Evolutionary conservation across 345 rosid species (phyloP).

Genomic region (Psidium guajava): DNA sequence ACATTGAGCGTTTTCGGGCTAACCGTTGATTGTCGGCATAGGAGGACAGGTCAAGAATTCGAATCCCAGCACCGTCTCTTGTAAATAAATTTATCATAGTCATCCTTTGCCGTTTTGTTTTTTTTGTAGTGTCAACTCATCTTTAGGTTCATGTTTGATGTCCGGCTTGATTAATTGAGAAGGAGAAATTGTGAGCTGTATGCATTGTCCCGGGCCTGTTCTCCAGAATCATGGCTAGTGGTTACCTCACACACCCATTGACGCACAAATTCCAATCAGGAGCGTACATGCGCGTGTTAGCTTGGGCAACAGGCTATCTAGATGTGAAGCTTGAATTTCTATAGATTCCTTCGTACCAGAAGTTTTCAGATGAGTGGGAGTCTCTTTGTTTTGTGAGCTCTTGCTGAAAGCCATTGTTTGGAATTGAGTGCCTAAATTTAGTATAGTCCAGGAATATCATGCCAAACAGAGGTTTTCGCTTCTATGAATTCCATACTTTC

Average conservation of each 20-base stretch:
- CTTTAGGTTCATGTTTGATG: not conserved
- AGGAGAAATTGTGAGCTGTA: not conserved
- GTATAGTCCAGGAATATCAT: not conserved
- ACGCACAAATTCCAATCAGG: not conserved
- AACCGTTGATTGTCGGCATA: not conserved
- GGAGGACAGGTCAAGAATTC: not conserved
- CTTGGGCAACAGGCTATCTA: not conserved
- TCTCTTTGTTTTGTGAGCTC: not conserved
- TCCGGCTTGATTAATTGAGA: not conserved
- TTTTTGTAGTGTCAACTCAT: not conserved
- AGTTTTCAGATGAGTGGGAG: not conserved
- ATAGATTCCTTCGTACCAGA: not conserved
- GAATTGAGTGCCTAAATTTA: not conserved
- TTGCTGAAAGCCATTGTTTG: not conserved
- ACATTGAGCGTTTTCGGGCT: not conserved
- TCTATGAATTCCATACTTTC: not conserved
- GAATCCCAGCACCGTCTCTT: not conserved
- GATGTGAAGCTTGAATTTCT: not conserved
- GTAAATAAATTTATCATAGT: not conserved
- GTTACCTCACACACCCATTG: not conserved
- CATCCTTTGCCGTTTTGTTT: not conserved
- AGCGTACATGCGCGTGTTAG: not conserved
- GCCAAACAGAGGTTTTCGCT: not conserved
- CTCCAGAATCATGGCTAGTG: not conserved
- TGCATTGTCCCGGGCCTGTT: not conserved